phyloP scores from a whole-genome alignment of 768 basidiomycete species.

The Nevesoporus exiguus region DNA sequence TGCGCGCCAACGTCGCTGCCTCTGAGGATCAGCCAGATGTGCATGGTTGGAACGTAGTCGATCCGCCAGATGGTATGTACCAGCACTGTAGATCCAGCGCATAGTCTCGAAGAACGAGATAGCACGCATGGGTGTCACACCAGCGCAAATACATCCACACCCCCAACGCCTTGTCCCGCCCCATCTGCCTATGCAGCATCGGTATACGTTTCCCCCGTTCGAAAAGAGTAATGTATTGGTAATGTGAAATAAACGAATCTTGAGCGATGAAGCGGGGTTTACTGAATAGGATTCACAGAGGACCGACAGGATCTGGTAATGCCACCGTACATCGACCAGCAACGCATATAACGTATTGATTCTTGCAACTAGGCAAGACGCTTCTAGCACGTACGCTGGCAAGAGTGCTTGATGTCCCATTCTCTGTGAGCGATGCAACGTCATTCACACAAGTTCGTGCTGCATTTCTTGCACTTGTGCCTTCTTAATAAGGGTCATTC shows the following conservation, averaged over 20 bases:
- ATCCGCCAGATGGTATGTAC: constrained; percentile 29
- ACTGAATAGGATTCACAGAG: constrained; percentile 39
- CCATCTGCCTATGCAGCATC: constrained; percentile 38
- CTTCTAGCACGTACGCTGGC: constrained; percentile 90
- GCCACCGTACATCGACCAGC: constrained; percentile 12
- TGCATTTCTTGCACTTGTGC: neutral
- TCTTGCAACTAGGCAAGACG: constrained; percentile 65
- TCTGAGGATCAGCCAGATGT: constrained; percentile 37
- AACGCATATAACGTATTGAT: neutral
- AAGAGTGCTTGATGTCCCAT: constrained; percentile 87
- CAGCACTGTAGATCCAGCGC: neutral
- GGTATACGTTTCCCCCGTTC: constrained; percentile 54
- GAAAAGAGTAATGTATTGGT: constrained; percentile 97
- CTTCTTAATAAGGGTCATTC: constrained; percentile 10
- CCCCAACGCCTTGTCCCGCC: constrained; percentile 37
- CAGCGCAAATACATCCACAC: constrained; percentile 64
- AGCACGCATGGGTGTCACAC: constrained; percentile 42
- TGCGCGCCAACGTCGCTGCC: constrained; percentile 63
- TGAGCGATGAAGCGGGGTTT: constrained; percentile 1
- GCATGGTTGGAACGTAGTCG: constrained; percentile 27
- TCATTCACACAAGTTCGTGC: constrained; percentile 79
- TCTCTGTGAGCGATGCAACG: constrained; percentile 91
- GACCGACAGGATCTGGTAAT: constrained; percentile 81
- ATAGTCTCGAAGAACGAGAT: neutral
- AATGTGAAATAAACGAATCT: constrained; percentile 51